phyloP scores from a whole-genome alignment of 73 alveolate species.

The Tetrahymena malaccensis region DNA sequence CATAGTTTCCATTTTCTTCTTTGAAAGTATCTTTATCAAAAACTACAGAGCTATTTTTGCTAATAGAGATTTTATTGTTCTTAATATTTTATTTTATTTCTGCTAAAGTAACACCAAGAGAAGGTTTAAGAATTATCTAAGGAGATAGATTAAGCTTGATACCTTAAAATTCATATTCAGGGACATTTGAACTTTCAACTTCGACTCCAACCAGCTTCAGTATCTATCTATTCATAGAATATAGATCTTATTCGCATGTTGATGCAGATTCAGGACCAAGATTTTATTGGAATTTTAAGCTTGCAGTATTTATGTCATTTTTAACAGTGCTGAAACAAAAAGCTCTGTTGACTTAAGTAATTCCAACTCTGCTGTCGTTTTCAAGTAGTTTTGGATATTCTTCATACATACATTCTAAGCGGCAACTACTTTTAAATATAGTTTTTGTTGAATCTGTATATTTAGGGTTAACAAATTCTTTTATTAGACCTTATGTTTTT shows the following conservation, averaged over 20 bases:
- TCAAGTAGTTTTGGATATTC: conserved; percentile 90
- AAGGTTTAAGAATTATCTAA: conserved; percentile 77
- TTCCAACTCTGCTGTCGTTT: conserved; percentile 76
- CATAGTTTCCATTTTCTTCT: neutral
- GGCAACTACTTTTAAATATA: conserved; percentile 85
- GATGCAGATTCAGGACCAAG: conserved; percentile 80
- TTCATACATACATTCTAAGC: conserved; percentile 98
- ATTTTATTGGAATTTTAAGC: conserved; percentile 50
- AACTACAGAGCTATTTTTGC: neutral
- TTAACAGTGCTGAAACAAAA: conserved; percentile 91
- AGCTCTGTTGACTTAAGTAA: conserved; percentile 88
- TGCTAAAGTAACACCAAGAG: conserved; percentile 77
- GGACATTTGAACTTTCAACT: conserved; percentile 43
- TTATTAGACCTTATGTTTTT: conserved; percentile 88
- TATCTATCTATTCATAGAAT: conserved; percentile 55
- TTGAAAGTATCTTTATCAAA: neutral
- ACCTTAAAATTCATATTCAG: conserved; percentile 55
- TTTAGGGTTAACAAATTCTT: conserved; percentile 98
- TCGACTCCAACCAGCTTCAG: conserved; percentile 68
- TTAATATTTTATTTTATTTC: conserved; percentile 67
- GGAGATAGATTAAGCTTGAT: conserved; percentile 76
- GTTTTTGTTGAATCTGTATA: conserved; percentile 88
- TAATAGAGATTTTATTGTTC: neutral
- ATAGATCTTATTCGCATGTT: conserved; percentile 80
- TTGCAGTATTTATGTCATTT: conserved; percentile 87